A percentile compares a stretch with the other conserved stretches of the same genome.
These are phyloP conservation scores for Sisymbrium altissimum DNA, from an alignment of 345 rosid genomes.

Conservation along the genomic window DNA sequence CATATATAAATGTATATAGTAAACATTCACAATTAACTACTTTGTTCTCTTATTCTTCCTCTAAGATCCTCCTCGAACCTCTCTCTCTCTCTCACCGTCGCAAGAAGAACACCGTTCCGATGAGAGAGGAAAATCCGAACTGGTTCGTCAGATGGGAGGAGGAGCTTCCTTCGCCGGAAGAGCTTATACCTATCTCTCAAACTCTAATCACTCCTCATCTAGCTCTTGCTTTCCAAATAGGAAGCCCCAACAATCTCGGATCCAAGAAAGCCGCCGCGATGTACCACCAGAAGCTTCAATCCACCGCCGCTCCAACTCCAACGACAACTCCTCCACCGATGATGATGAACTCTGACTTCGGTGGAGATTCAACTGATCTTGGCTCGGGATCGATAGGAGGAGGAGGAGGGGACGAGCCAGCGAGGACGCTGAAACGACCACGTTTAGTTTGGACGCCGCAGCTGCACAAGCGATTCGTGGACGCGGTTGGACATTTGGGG, in stretches of 20 bases:
- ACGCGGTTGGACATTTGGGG: conserved; percentile 82
- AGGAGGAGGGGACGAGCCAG: conserved; percentile 75
- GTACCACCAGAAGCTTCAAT: conserved; percentile 19
- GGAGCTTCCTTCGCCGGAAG: conserved; percentile 30
- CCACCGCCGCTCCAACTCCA: conserved; percentile 22
- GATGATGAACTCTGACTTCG: conserved; percentile 23
- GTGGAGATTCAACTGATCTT: conserved; percentile 32
- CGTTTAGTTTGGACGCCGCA: conserved; percentile 98
- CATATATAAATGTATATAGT: background rate
- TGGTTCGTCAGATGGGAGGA: conserved; percentile 29
- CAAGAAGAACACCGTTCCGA: background rate
- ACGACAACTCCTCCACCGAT: conserved; percentile 21
- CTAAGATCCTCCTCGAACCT: conserved; percentile 26
- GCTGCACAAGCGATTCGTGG: conserved; percentile 89
- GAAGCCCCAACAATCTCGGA: background rate
- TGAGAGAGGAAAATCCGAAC: conserved; percentile 37
- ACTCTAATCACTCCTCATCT: conserved; percentile 70
- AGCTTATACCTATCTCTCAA: conserved; percentile 70
- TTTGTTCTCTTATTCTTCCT: conserved; percentile 6
- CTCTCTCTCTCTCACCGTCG: conserved; percentile 5
- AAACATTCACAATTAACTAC: background rate
- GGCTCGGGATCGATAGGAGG: conserved; percentile 36
- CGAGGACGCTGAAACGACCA: conserved; percentile 69
- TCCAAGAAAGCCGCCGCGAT: background rate
- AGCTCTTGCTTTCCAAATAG: conserved; percentile 81